Evolutionary conservation across 23 red algal genomes (phyloP), one percentile per base, ranked within the genome.

Genomic region (Pyropia haitanensis): DNA sequence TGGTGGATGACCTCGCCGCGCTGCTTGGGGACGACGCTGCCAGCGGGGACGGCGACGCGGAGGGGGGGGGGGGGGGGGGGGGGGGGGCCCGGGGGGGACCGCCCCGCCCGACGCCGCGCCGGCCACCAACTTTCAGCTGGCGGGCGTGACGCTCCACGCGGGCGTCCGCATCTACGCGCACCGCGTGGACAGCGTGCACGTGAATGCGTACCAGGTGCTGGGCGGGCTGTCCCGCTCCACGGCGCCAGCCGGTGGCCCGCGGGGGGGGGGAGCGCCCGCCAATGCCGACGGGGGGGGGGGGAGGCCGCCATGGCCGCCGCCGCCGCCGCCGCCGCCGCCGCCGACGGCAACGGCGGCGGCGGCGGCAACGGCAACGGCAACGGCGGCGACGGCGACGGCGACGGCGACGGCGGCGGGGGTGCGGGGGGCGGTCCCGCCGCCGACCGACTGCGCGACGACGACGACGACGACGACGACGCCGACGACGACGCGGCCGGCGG

Each of bases 131-230:
- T 98, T 98, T 78, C 84, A 86, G 65, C 21, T 88, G 50, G 94
- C 85, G 2, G 94, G 94, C 56, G 78, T 76, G 18, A 98, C 94
- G 12, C 52, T 98, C 26, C 86, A 98, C 74, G 94, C 94, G 10
- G 88, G 94, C 33, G 88, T 84, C 27, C 77, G 81, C 31, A 98
- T 98, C 34, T 98, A 98, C 58, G 78, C 79, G 44, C 88, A 82
- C 68, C 70, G 94, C 1, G 94, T 98, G 2, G 94, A 98, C 39
- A 91, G 86, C 1, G 86, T 91, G 4, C 94, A 98, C 58, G 73
- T 75, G 8, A 98, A 88, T 62, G 85, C 83, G 24, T 98, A 81
- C 68, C 75, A 81, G 63, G 78, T 95, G 21, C 75, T 95, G 10
- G 81, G 81, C 58, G 90, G 78, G 18, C 58, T 95, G 18, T 83